Conservation (phyloP, 1,284 basidiomycete species). For the Cryptococcus sp. region DNA sequence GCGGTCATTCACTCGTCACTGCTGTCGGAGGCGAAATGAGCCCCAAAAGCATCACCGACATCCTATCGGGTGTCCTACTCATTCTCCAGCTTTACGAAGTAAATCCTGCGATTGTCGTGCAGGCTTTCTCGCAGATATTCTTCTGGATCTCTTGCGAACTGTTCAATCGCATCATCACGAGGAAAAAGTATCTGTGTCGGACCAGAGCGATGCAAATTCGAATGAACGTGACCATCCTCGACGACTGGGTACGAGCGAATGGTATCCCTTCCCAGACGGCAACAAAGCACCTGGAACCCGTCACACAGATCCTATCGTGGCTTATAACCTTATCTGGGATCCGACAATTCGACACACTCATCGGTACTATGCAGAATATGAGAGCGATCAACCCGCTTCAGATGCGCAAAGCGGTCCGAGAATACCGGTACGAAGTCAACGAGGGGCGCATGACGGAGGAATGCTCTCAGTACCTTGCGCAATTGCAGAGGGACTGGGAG, state of each 20-base stretch:
- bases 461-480: constrained; percentile 83
- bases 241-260: constrained; percentile 80
- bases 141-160: constrained; percentile 67
- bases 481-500: constrained; percentile 23
- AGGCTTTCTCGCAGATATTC: constrained; percentile 86
- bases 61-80: constrained; percentile 85
- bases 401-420: constrained; percentile 88
- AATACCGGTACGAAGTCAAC: constrained; percentile 93
- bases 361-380: constrained; percentile 86
- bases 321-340: constrained; percentile 69
- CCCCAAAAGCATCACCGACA: constrained; percentile 70
- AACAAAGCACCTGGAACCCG: constrained; percentile 73
- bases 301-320: constrained; percentile 79
- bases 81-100: constrained; percentile 84
- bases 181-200: constrained; percentile 92
- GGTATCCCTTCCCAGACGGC: constrained; percentile 77
- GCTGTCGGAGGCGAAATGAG: constrained; percentile 15
- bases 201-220: constrained; percentile 85
- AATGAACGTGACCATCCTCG: constrained; percentile 80
- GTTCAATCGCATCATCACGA: constrained; percentile 88
- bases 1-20: not conserved
- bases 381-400: constrained; percentile 87
- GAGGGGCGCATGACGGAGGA: constrained; percentile 92
- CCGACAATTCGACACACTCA: constrained; percentile 79
- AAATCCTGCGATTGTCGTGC: constrained; percentile 84